Percentiles rank a stretch among this genome's conserved stretches.
These are phyloP conservation scores for Boletus sp. DNA, from an alignment of 768 basidiomycete genomes.

Conservation along the genomic window DNA sequence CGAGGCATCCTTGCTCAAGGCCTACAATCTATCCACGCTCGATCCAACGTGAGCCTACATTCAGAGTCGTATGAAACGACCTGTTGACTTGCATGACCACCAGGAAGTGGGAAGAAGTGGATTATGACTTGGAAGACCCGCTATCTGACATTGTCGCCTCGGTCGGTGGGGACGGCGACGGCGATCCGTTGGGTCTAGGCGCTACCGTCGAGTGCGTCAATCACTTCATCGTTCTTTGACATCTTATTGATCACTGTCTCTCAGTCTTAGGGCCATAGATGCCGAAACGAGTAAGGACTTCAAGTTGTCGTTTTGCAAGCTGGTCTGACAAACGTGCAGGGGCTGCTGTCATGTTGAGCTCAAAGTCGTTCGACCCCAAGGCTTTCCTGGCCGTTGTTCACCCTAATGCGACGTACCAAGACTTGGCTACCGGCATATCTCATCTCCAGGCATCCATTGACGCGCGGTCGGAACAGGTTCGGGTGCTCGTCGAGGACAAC, in stretches of 20 bases:
- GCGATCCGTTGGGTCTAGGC: constrained; percentile 81
- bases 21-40: constrained; percentile 82
- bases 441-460: constrained; percentile 81
- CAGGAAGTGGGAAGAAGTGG: constrained; percentile 89
- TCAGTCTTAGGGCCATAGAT: constrained; percentile 65
- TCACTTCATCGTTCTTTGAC: background rate
- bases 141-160: constrained; percentile 68
- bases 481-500: constrained; percentile 94
- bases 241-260: background rate
- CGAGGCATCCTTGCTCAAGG: constrained; percentile 80
- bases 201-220: constrained; percentile 51
- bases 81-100: constrained; percentile 4
- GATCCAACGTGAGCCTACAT: constrained; percentile 62
- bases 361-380: constrained; percentile 96
- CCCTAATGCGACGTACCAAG: constrained; percentile 93
- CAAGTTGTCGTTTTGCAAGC: constrained; percentile 9
- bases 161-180: constrained; percentile 56
- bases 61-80: background rate
- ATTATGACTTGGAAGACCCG: constrained; percentile 79
- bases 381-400: constrained; percentile 88
- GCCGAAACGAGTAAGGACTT: constrained; percentile 63
- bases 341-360: constrained; percentile 79
- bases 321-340: constrained; percentile 41
- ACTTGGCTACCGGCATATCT: constrained; percentile 74
- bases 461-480: constrained; percentile 88